Base-by-base conservation (phyloP, 805 yeast species). In the Naumovozyma baii region DNA sequence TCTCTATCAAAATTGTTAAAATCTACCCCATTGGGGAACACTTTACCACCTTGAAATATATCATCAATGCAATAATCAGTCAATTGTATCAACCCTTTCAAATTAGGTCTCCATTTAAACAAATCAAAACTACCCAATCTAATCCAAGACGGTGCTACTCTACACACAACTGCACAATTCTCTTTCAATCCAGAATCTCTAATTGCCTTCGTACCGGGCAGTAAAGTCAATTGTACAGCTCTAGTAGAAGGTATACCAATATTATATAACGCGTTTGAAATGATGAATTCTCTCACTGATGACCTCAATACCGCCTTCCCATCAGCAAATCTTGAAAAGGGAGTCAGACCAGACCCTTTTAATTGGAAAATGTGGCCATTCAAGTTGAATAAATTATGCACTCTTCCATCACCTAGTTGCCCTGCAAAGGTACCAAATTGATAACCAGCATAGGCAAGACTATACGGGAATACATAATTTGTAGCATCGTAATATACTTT, bases 391-490 rank as follows among this genome's bases (percentile, higher is more conserved):
- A 90, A 63, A 52, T 83, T 85, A 5, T 80, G 73, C 2, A 86
- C 96, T 43, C 98, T 67, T 1, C 98, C 98, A 59, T 90, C 98
- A 5, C 98, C 98, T 45, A 90, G 65, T 59, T 92, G 98, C 2
- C 97, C 97, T 0, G 96, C 96, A 75, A 90, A 90, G 47, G 75
- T 76, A 2, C 98, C 97, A 66, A 92, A 90, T 55, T 90, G 98
- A 70, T 81, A 86, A 1, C 98, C 98, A 1, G 97, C 95, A 60
- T 90, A 90, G 0, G 90, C 84, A 59, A 83, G 88, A 10, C 96
- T 76, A 61, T 83, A 90, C 0, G 98, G 97, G 48, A 75, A 76
- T 1, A 82, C 71, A 4, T 56, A 52, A 7, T 54, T 69, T 4
- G 52, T 48, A 12, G 50, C 54, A 25, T 69, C 67, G 14, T 64